phyloP scores from a whole-genome alignment of 1,284 basidiomycete genomes.

The Ceratobasidium papillatum region DNA sequence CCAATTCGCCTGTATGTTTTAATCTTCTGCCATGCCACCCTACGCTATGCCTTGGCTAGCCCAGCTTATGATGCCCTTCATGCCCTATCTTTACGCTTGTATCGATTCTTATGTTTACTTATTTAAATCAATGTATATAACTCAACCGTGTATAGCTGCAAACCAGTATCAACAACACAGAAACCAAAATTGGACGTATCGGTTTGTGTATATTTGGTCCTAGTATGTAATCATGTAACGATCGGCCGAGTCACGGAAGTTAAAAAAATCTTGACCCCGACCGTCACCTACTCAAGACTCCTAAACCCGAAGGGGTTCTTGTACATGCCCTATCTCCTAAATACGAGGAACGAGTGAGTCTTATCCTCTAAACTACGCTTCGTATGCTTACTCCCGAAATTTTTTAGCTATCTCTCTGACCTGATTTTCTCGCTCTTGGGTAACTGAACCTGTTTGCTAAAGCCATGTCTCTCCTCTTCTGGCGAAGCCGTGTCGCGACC shows the following conservation, averaged over 20 bases:
- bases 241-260: constrained; percentile 14
- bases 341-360: constrained; percentile 33
- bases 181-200: not conserved
- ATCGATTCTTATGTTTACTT: no score
- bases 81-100: no score
- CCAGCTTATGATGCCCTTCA: no score
- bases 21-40: not conserved
- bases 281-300: not conserved
- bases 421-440: constrained; percentile 81
- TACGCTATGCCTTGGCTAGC: not conserved
- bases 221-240: not conserved
- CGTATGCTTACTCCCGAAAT: constrained; percentile 1
- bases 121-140: no score
- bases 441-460: constrained; percentile 55
- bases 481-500: constrained; percentile 49
- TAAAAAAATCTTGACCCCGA: constrained; percentile 6
- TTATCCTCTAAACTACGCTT: not conserved
- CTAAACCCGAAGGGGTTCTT: constrained; percentile 19
- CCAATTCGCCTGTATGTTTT: not conserved
- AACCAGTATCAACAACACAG: no score
- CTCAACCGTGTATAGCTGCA: no score
- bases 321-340: constrained; percentile 38
- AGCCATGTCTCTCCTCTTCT: constrained; percentile 39
- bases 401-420: constrained; percentile 76
- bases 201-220: constrained; percentile 7